phyloP scores from a whole-genome alignment of 192 early-diverging fungal genomes.

The Obelidium mucronatum region DNA sequence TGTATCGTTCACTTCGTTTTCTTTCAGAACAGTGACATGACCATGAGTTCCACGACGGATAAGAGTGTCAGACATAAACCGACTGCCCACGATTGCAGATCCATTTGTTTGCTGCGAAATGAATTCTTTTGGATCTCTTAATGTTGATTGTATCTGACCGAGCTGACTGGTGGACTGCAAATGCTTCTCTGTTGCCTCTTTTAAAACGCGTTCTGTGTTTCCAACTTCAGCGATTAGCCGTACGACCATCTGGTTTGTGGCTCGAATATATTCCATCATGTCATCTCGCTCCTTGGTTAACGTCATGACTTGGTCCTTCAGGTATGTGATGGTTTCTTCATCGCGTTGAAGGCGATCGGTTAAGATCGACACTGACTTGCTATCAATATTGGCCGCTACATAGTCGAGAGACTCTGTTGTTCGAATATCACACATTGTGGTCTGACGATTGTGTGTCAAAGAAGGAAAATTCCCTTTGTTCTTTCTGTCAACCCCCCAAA shows the following conservation, averaged over 20 bases:
- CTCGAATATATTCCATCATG: not conserved
- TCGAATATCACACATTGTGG: too few species aligned
- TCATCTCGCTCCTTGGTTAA: not conserved
- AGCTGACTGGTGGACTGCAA: not conserved
- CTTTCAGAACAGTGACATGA: slow-evolving; percentile 4
- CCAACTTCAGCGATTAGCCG: not conserved
- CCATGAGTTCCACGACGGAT: not conserved
- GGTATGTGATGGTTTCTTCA: not conserved
- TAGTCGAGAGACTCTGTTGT: not conserved
- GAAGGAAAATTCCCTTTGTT: not conserved
- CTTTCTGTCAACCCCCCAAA: not conserved
- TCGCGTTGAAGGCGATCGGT: not conserved
- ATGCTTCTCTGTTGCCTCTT: not conserved
- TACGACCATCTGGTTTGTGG: not conserved
- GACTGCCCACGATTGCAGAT: not conserved
- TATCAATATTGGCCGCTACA: slow-evolving; percentile 5
- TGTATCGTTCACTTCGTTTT: not conserved
- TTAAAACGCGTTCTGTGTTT: not conserved
- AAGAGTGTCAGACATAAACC: not conserved
- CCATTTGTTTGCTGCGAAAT: not conserved
- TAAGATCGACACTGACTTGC: not conserved
- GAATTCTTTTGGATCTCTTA: not conserved
- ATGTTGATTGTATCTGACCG: not conserved
- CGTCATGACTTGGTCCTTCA: slow-evolving; percentile 1
- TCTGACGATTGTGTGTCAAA: not conserved